Evolutionary conservation across 2,329 filamentous ascomycete genomes (phyloP).

Genomic region (Onygenales sp.): DNA sequence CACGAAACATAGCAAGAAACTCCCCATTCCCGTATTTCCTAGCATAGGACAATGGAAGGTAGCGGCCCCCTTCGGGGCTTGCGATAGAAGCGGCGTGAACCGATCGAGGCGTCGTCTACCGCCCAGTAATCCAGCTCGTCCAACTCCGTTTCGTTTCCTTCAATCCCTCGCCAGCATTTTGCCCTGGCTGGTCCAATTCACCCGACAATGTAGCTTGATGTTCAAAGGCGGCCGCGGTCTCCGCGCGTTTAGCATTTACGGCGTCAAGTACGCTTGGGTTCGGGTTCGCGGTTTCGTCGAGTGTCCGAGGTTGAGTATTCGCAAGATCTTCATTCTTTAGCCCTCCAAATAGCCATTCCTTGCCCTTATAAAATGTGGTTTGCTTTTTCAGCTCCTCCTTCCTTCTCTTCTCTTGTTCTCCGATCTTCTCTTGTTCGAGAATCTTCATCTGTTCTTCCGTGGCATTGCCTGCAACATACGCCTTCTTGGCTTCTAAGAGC

Average conservation of each 20-base stretch:
- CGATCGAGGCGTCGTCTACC: constrained; percentile 14
- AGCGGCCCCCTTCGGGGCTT: background rate
- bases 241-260: constrained; percentile 24
- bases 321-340: constrained; percentile 26
- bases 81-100: background rate
- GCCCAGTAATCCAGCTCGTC: constrained; percentile 31
- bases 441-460: constrained; percentile 34
- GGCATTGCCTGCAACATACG: constrained; percentile 31
- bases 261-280: constrained; percentile 25
- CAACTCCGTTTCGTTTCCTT: constrained; percentile 28
- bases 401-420: constrained; percentile 31
- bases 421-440: constrained; percentile 35
- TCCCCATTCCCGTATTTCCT: too few species aligned
- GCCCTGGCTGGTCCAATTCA: background rate
- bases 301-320: constrained; percentile 3
- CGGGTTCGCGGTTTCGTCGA: constrained; percentile 8
- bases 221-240: constrained; percentile 12
- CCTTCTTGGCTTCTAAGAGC: constrained; percentile 33
- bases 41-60: background rate
- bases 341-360: constrained; percentile 29
- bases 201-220: background rate
- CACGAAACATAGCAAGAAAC: background rate
- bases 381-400: constrained; percentile 31
- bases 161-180: background rate
- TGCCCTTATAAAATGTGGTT: constrained; percentile 28